These are phyloP conservation scores for Microglena sp. DNA, from an alignment of 139 green algal species.

Conservation along the genomic window DNA sequence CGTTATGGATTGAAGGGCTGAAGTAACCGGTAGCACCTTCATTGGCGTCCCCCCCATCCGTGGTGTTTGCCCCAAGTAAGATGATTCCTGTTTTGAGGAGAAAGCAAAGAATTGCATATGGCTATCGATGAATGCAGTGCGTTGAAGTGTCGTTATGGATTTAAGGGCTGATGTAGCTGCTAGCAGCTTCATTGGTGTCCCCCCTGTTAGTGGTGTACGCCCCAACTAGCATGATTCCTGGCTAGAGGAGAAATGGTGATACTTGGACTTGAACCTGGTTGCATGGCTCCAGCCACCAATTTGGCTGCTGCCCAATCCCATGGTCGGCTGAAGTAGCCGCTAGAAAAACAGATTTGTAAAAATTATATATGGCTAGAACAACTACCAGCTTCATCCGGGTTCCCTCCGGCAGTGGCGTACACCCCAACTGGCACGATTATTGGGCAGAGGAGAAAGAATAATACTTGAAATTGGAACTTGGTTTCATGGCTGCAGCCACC, in stretches of 20 bases:
- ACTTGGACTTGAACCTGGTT: too few relatives aligned
- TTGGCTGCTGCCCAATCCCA: too few relatives aligned
- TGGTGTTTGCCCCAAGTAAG: conserved; percentile 19
- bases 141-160: too few relatives aligned
- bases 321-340: conserved; percentile 21
- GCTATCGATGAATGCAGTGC: too few relatives aligned
- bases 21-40: conserved; percentile 21
- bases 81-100: conserved; percentile 16
- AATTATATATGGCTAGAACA: too few relatives aligned
- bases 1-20: too few relatives aligned
- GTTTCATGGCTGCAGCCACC: too few relatives aligned
- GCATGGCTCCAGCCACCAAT: too few relatives aligned
- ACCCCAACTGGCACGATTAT: conserved; percentile 17
- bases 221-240: conserved; percentile 18
- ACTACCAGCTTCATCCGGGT: conserved; percentile 4
- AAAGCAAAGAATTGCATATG: too few relatives aligned
- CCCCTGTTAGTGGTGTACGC: conserved; percentile 21
- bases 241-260: too few relatives aligned
- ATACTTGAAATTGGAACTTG: too few relatives aligned
- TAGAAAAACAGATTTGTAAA: too few relatives aligned
- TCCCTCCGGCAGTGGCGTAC: conserved; percentile 17
- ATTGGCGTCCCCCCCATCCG: conserved; percentile 7
- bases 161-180: conserved; percentile 19
- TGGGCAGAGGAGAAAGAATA: conserved; percentile 1
- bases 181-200: conserved; percentile 4